These are phyloP conservation scores for Taphrina flavorubra DNA, from an alignment of 1,139 yeast genomes.

Conservation along the genomic window DNA sequence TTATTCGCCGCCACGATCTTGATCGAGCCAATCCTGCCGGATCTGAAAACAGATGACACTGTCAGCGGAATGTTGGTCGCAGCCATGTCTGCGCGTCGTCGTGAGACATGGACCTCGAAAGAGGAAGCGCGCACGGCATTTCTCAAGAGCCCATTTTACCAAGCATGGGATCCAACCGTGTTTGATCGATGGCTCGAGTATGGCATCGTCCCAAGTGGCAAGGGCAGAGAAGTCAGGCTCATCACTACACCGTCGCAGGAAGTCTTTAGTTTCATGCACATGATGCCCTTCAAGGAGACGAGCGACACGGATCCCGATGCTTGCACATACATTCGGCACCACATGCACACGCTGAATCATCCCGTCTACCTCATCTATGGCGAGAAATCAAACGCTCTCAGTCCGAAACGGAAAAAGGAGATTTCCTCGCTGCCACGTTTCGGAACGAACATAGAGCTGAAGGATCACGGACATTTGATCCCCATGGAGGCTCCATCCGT, in stretches of 20 bases:
- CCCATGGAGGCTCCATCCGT: slow-evolving; percentile 42
- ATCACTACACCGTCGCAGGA: slow-evolving; percentile 45
- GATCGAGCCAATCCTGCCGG: slow-evolving; percentile 45
- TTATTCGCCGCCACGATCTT: slow-evolving; percentile 43
- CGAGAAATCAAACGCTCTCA: slow-evolving; percentile 21
- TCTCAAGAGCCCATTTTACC: slow-evolving; percentile 40
- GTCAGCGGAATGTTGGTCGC: slow-evolving; percentile 18
- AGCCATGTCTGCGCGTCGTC: slow-evolving; percentile 42
- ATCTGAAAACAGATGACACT: slow-evolving; percentile 6
- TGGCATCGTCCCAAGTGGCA: slow-evolving; percentile 41
- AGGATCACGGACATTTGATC: slow-evolving; percentile 40
- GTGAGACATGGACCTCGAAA: slow-evolving; percentile 43
- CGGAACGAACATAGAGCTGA: slow-evolving; percentile 32
- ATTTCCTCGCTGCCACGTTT: slow-evolving; percentile 11
- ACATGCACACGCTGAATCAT: slow-evolving; percentile 27
- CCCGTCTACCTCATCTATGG: slow-evolving; percentile 43
- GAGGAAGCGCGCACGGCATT: slow-evolving; percentile 43
- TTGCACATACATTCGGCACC: slow-evolving; percentile 11
- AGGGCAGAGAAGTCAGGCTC: slow-evolving; percentile 41
- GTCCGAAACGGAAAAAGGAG: background rate
- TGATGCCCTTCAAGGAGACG: slow-evolving; percentile 14
- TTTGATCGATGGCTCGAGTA: slow-evolving; percentile 42
- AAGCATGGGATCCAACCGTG: slow-evolving; percentile 44
- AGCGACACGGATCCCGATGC: slow-evolving; percentile 12
- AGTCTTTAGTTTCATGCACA: slow-evolving; percentile 43